Conservation (phyloP, 768 basidiomycete species). For the Russula olivacea region DNA sequence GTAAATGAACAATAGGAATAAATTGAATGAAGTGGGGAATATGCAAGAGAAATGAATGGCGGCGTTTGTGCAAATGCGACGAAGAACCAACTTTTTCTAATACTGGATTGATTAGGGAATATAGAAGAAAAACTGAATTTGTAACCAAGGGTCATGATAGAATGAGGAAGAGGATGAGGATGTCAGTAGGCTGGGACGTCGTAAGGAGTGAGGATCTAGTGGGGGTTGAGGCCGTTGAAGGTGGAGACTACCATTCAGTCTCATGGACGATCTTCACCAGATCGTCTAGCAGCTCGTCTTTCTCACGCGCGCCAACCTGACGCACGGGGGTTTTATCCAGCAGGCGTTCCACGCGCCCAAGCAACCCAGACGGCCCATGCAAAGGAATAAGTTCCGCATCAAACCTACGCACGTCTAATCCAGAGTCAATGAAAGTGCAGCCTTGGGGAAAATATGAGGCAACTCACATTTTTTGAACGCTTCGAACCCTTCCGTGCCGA, state of each 20-base stretch:
- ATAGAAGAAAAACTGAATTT: background rate
- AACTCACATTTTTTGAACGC: conserved; percentile 56
- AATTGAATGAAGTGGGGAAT: conserved; percentile 10
- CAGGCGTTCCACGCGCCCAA: conserved; percentile 56
- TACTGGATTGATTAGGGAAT: conserved; percentile 14
- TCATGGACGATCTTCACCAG: conserved; percentile 23
- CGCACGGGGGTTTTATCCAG: conserved; percentile 41
- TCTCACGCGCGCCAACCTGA: conserved; percentile 40
- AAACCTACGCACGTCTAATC: conserved; percentile 63
- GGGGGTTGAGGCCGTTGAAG: background rate
- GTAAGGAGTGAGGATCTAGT: background rate
- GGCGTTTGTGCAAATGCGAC: conserved; percentile 4
- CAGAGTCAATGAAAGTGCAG: background rate
- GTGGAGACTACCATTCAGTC: conserved; percentile 17
- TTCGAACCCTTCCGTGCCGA: conserved; percentile 23
- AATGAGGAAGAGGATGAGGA: background rate
- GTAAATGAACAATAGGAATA: conserved; percentile 19
- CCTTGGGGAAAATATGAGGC: background rate
- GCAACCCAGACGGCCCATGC: conserved; percentile 65
- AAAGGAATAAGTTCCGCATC: conserved; percentile 71
- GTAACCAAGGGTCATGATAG: background rate
- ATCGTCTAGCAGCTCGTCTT: conserved; percentile 28
- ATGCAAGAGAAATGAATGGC: background rate
- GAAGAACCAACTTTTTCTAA: background rate
- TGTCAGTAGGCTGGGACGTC: background rate